Conservation (phyloP, 2,329 filamentous ascomycete genomes). For the Cladosporium sphaerospermum region DNA sequence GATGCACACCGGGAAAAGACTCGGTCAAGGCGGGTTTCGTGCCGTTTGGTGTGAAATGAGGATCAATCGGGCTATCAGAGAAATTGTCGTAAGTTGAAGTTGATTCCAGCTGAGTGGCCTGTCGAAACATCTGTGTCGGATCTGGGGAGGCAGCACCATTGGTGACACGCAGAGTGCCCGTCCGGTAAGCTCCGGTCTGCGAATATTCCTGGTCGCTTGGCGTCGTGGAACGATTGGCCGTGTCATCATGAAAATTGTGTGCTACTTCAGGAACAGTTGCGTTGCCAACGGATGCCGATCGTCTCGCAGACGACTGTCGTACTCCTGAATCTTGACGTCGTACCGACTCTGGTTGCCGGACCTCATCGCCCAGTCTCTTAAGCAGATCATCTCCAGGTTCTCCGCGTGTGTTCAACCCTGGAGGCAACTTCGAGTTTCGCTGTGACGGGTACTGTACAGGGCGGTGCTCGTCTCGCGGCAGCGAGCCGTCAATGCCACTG, state of each 20-base stretch:
- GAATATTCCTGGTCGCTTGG: constrained; percentile 38
- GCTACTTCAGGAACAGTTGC: background rate
- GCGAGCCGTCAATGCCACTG: background rate
- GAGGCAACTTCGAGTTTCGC: constrained; percentile 15
- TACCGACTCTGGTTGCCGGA: background rate
- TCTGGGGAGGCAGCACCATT: constrained; percentile 44
- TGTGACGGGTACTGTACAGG: constrained; percentile 6
- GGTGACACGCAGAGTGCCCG: constrained; percentile 41
- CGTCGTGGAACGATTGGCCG: constrained; percentile 29
- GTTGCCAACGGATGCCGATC: background rate
- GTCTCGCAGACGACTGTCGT: background rate
- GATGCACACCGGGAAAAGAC: background rate
- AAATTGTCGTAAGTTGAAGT: no score
- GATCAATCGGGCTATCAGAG: background rate
- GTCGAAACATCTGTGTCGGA: constrained; percentile 16
- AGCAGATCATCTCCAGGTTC: constrained; percentile 24
- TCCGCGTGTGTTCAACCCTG: constrained; percentile 22
- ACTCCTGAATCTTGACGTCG: no score
- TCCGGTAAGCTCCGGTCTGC: constrained; percentile 36
- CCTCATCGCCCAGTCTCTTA: constrained; percentile 20
- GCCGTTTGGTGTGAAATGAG: background rate
- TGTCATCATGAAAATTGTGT: background rate
- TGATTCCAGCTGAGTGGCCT: background rate
- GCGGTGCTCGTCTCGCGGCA: background rate
- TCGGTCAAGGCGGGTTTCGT: background rate